Percentiles rank a stretch among this genome's conserved stretches.
phyloP scores from a whole-genome alignment of 306 rosid genomes.

The Quercus suber region DNA sequence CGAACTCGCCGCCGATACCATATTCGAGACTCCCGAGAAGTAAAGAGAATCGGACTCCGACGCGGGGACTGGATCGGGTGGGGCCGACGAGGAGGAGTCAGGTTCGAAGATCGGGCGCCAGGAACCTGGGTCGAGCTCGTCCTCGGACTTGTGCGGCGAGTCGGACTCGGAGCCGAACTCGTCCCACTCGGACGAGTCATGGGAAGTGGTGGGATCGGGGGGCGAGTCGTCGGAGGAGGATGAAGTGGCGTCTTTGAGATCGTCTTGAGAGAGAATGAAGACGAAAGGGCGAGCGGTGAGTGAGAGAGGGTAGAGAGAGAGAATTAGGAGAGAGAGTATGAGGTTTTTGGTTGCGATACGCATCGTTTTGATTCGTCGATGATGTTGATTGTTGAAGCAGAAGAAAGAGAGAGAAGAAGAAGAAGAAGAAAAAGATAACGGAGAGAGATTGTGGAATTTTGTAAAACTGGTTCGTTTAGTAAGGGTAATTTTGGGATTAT shows the following conservation, averaged over 20 bases:
- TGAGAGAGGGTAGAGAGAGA: conserved; percentile 42
- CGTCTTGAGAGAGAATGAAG: conserved; percentile 76
- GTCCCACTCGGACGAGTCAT: conserved; percentile 81
- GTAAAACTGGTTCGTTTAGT: background rate
- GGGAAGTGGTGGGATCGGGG: conserved; percentile 39
- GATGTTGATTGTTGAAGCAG: too few species aligned
- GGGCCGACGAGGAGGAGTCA: conserved; percentile 20
- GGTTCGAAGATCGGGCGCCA: conserved; percentile 93
- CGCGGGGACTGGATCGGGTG: background rate
- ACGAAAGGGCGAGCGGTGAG: conserved; percentile 60
- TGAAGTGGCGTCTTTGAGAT: conserved; percentile 47
- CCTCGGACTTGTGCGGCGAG: conserved; percentile 51
- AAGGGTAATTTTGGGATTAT: background rate
- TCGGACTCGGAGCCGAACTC: conserved; percentile 72
- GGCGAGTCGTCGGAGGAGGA: conserved; percentile 43
- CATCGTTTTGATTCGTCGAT: conserved; percentile 14
- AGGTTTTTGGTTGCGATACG: conserved; percentile 24
- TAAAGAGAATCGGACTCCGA: conserved; percentile 38
- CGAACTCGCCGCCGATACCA: conserved; percentile 49
- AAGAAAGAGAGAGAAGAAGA: background rate
- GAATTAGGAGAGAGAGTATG: conserved; percentile 33
- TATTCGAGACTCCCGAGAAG: conserved; percentile 52
- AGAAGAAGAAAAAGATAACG: background rate
- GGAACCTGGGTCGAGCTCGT: conserved; percentile 85
- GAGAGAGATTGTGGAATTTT: background rate